Evolutionary conservation across 2,329 filamentous ascomycete species (phyloP).

Genomic region (Calonectria pseudoturangicola): DNA sequence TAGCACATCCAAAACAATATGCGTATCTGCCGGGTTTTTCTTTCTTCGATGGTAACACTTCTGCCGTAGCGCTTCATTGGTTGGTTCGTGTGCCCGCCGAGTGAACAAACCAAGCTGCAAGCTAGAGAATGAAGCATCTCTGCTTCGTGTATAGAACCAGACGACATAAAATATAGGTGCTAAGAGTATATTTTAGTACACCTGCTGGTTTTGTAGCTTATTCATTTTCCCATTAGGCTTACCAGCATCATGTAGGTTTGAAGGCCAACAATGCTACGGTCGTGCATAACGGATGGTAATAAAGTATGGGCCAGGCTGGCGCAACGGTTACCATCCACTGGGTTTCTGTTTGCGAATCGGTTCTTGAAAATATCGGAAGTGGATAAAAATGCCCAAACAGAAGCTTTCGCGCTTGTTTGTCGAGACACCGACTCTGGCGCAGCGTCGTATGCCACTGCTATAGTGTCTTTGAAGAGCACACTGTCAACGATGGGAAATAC

Average conservation of each 20-base stretch:
- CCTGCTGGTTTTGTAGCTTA: background rate
- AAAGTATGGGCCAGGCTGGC: slow-evolving; percentile 64
- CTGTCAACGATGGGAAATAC: slow-evolving; percentile 70
- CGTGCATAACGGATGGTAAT: slow-evolving; percentile 64
- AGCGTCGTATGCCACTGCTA: slow-evolving; percentile 65
- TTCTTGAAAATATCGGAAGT: slow-evolving; percentile 55
- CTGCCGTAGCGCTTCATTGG: slow-evolving; percentile 36
- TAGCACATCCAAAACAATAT: slow-evolving; percentile 74
- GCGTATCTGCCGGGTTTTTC: slow-evolving; percentile 59
- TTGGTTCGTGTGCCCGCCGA: slow-evolving; percentile 66
- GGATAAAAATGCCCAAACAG: slow-evolving; percentile 69
- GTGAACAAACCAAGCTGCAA: slow-evolving; percentile 68
- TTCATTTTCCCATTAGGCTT: slow-evolving; percentile 48
- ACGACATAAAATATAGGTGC: slow-evolving; percentile 65
- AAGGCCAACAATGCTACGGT: slow-evolving; percentile 64
- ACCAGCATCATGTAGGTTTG: slow-evolving; percentile 70
- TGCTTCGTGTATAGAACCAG: slow-evolving; percentile 67
- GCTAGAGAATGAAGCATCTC: slow-evolving; percentile 66
- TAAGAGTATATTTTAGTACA: slow-evolving; percentile 37
- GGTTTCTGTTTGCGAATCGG: slow-evolving; percentile 33
- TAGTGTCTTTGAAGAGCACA: slow-evolving; percentile 66
- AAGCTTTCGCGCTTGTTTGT: slow-evolving; percentile 63
- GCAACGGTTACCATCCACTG: slow-evolving; percentile 63
- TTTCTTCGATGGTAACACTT: slow-evolving; percentile 48
- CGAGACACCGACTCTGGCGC: slow-evolving; percentile 40